Percentiles rank a stretch among this genome's conserved stretches.
These are phyloP conservation scores for Talaromyces sp. DNA, from an alignment of 2,329 filamentous ascomycete genomes.

Conservation along the genomic window DNA sequence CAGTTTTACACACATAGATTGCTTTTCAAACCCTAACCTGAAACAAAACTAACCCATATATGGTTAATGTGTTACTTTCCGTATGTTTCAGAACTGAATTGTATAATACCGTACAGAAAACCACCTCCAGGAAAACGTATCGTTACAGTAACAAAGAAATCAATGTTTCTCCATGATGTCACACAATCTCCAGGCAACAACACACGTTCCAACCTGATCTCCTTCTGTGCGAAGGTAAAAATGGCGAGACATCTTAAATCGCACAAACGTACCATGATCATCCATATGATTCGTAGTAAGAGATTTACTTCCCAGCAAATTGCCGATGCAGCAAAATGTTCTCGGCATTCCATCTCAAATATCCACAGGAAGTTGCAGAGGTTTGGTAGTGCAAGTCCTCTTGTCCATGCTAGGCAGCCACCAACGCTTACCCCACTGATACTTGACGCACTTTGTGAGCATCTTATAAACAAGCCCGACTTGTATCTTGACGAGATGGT, in stretches of 20 bases:
- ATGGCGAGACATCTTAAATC: background rate
- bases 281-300: background rate
- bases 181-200: background rate
- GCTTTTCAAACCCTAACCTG: background rate
- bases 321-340: background rate
- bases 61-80: background rate
- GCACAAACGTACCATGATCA: background rate
- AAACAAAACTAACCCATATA: background rate
- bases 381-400: background rate
- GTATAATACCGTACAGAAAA: background rate
- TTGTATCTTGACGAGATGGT: background rate
- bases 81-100: background rate
- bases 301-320: background rate
- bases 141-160: background rate
- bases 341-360: background rate
- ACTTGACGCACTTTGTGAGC: background rate
- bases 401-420: background rate
- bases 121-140: background rate
- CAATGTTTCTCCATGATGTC: background rate
- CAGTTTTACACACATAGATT: background rate
- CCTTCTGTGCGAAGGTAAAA: background rate
- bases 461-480: background rate
- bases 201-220: background rate
- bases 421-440: background rate
- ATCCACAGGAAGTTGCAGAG: background rate